A percentile compares a stretch with the other conserved stretches of the same genome.
Conservation (phyloP, 371 early-diverging fungal genomes). For the Mortierella sp. region DNA sequence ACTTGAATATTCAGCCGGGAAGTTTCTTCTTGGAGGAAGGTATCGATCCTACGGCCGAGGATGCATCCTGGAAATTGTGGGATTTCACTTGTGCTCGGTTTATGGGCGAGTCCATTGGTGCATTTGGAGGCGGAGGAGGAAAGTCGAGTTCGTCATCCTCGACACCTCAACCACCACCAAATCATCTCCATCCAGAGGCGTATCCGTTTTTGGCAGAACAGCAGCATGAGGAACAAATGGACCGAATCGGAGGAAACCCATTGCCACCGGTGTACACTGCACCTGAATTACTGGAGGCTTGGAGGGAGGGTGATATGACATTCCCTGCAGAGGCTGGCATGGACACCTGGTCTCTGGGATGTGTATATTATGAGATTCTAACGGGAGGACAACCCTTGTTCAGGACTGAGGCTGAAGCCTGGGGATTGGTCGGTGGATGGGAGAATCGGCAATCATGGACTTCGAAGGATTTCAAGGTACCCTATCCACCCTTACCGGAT, state of each 20-base stretch:
- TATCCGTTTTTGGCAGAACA: conserved; percentile 39
- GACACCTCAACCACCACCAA: conserved; percentile 15
- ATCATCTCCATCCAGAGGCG: conserved; percentile 19
- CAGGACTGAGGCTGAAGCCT: conserved; percentile 41
- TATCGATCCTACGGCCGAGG: conserved; percentile 39
- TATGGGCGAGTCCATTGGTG: conserved; percentile 50
- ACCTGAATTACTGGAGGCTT: conserved; percentile 48
- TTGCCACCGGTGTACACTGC: conserved; percentile 48
- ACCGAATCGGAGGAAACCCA: conserved; percentile 46
- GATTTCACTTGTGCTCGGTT: conserved; percentile 54
- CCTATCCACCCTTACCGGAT: conserved; percentile 29
- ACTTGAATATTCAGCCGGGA: conserved; percentile 51
- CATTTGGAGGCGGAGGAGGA: conserved; percentile 36
- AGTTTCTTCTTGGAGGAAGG: conserved; percentile 52
- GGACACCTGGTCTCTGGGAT: conserved; percentile 52
- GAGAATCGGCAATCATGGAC: conserved; percentile 17
- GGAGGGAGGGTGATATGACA: conserved; percentile 39
- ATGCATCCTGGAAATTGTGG: conserved; percentile 55
- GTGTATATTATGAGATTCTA: conserved; percentile 50
- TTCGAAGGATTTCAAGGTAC: conserved; percentile 19
- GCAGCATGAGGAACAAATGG: conserved; percentile 27
- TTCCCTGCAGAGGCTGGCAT: conserved; percentile 46
- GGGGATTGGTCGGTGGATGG: conserved; percentile 51
- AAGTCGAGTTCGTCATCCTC: neutral
- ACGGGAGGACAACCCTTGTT: conserved; percentile 35